Evolutionary conservation across 805 yeast species (phyloP).

Genomic region (Wickerhamomyces chaumierensis): DNA sequence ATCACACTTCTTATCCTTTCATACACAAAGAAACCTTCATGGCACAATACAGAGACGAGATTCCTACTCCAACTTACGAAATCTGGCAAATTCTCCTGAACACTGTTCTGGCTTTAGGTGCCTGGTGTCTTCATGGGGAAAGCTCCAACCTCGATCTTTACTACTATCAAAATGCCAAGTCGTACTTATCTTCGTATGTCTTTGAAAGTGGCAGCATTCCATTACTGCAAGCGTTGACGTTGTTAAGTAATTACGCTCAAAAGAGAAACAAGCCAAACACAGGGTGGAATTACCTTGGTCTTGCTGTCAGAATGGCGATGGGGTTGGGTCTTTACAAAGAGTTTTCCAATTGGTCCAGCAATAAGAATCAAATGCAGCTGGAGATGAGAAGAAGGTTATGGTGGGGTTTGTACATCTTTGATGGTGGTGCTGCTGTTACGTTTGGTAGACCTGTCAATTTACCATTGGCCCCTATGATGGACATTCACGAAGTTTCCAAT

Average conservation of each 20-base stretch:
- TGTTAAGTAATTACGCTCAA: constrained; percentile 50
- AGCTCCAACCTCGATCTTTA: constrained; percentile 37
- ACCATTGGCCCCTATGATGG: constrained; percentile 35
- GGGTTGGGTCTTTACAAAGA: constrained; percentile 54
- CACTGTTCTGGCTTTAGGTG: constrained; percentile 54
- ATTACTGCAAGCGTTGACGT: constrained; percentile 38
- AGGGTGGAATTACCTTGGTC: constrained; percentile 57
- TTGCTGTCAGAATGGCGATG: constrained; percentile 56
- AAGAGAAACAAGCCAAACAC: constrained; percentile 57
- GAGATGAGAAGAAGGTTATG: constrained; percentile 52
- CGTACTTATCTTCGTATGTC: constrained; percentile 30
- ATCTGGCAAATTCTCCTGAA: constrained; percentile 45
- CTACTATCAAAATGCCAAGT: constrained; percentile 44
- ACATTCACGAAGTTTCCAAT: constrained; percentile 38
- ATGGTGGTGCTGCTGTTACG: constrained; percentile 51
- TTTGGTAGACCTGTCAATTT: constrained; percentile 54
- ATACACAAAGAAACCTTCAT: constrained; percentile 43
- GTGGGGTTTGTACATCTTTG: constrained; percentile 60
- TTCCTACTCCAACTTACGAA: constrained; percentile 29
- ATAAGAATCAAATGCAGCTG: constrained; percentile 29
- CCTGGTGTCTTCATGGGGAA: constrained; percentile 55
- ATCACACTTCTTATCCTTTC: constrained; percentile 54
- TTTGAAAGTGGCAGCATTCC: constrained; percentile 51
- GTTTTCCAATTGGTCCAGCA: constrained; percentile 28
- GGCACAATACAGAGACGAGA: constrained; percentile 30